Percentiles rank a stretch among this genome's conserved stretches.
Evolutionary conservation across 2,329 filamentous ascomycete species (phyloP).

Genomic region (Xylaria sp.): DNA sequence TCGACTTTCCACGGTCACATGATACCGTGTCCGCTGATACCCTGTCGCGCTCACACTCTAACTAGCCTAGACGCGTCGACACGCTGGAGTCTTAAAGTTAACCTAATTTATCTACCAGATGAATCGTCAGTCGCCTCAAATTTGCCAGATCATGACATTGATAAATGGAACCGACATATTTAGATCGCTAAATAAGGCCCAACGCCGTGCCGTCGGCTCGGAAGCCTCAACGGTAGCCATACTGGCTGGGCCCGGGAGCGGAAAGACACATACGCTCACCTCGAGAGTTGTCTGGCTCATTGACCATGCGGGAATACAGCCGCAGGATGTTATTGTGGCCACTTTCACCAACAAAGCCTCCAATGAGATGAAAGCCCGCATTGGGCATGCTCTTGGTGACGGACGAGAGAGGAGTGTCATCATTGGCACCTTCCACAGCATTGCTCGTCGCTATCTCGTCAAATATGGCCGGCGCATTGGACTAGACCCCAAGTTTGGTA

Average conservation of each 20-base stretch:
- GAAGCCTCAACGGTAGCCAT: slow-evolving; percentile 68
- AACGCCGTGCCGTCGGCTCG: slow-evolving; percentile 66
- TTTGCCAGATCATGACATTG: slow-evolving; percentile 40
- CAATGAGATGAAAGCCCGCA: slow-evolving; percentile 89
- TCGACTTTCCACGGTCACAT: slow-evolving; percentile 29
- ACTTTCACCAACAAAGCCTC: slow-evolving; percentile 98
- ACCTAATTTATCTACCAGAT: slow-evolving; percentile 10
- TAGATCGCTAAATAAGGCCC: slow-evolving; percentile 63
- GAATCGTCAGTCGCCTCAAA: slow-evolving; percentile 7
- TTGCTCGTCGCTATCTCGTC: slow-evolving; percentile 84
- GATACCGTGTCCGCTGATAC: slow-evolving; percentile 28
- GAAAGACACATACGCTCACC: slow-evolving; percentile 95
- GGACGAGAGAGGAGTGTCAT: slow-evolving; percentile 80
- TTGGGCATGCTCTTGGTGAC: slow-evolving; percentile 82
- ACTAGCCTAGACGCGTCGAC: slow-evolving; percentile 32
- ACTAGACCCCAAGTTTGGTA: slow-evolving; percentile 84
- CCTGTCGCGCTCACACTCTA: slow-evolving; percentile 26
- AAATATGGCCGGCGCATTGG: slow-evolving; percentile 87
- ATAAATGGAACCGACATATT: slow-evolving; percentile 51
- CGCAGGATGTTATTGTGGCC: slow-evolving; percentile 91
- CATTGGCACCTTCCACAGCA: slow-evolving; percentile 94
- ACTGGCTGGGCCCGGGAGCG: slow-evolving; percentile 74
- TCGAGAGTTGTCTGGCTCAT: slow-evolving; percentile 92
- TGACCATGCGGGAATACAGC: slow-evolving; percentile 74
- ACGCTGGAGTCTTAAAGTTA: background rate